Percentiles rank a stretch among this genome's conserved stretches.
These are phyloP conservation scores for Penicillium sp. DNA, from an alignment of 2,329 filamentous ascomycete genomes.

Conservation along the genomic window DNA sequence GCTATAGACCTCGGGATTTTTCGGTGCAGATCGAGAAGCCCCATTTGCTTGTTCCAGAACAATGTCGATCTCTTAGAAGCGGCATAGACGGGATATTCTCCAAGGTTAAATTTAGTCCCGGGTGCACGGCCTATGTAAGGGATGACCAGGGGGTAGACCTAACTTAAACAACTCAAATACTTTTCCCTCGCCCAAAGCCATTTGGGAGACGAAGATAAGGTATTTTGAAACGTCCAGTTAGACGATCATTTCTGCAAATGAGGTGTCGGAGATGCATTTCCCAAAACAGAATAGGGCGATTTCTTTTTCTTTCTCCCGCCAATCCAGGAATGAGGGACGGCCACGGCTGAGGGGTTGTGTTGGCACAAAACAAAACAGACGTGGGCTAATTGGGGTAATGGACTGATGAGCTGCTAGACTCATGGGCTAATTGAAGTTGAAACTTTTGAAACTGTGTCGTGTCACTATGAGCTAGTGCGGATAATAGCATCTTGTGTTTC, in stretches of 20 bases:
- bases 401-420: background rate
- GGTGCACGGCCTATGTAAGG: background rate
- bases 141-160: background rate
- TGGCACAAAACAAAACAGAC: background rate
- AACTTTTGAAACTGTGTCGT: background rate
- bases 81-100: background rate
- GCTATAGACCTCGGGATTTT: constrained; percentile 12
- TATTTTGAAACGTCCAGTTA: background rate
- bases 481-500: constrained; percentile 1
- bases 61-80: background rate
- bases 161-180: background rate
- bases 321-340: background rate
- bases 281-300: constrained; percentile 13
- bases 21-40: background rate
- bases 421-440: background rate
- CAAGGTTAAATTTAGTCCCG: constrained; percentile 9
- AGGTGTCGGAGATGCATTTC: constrained; percentile 15
- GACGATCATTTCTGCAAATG: background rate
- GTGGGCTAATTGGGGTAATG: background rate
- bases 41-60: background rate
- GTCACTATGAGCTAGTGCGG: background rate
- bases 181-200: background rate
- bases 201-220: background rate
- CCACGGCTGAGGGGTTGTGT: background rate
- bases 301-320: background rate